phyloP scores from a whole-genome alignment of 176 grass and related monocot genomes.

The Melocanna baccifera region DNA sequence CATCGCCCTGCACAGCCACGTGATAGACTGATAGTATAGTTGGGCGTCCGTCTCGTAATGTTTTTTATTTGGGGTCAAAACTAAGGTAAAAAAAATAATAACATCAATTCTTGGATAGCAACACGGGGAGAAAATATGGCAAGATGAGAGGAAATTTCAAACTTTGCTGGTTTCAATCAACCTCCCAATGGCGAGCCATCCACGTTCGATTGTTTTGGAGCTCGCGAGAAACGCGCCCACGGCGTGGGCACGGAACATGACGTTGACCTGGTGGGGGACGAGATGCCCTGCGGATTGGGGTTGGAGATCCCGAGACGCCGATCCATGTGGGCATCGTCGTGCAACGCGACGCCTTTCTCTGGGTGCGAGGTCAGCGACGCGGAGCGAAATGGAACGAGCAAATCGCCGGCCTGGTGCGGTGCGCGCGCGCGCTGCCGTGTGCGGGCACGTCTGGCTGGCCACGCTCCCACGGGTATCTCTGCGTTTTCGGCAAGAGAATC shows the following conservation, averaged over 20 bases:
- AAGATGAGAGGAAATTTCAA: neutral
- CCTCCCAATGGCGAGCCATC: neutral
- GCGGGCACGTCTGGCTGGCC: neutral
- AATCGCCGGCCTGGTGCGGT: neutral
- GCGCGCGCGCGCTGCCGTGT: neutral
- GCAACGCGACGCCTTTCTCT: neutral
- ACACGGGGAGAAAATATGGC: neutral
- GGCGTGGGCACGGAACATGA: neutral
- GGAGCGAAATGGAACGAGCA: neutral
- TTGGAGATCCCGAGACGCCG: neutral
- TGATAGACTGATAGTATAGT: conserved; percentile 28
- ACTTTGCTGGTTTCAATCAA: neutral
- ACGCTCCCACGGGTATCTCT: neutral
- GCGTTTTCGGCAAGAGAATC: neutral
- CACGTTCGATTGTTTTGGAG: neutral
- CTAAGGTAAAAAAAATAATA: neutral
- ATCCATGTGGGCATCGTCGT: neutral
- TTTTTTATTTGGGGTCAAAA: neutral
- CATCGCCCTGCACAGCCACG: neutral
- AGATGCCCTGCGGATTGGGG: neutral
- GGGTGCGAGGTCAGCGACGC: neutral
- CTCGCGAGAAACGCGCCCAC: neutral
- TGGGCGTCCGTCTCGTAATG: neutral
- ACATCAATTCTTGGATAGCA: conserved; percentile 21
- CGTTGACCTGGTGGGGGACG: neutral